Conservation (phyloP, 2,329 filamentous ascomycete species). For the Exophiala calicioides region DNA sequence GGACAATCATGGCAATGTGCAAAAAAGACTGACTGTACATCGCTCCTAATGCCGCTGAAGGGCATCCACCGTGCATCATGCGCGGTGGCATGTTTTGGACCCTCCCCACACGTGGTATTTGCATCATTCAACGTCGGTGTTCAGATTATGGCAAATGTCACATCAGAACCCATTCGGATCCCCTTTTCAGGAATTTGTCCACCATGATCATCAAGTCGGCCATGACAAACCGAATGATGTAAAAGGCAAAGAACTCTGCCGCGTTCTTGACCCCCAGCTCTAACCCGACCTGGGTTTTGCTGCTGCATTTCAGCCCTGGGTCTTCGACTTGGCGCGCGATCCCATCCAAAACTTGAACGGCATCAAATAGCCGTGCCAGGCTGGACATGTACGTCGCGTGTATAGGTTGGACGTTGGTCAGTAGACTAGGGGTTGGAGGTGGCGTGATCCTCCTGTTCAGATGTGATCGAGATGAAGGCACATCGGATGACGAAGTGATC, state of each 20-base stretch:
- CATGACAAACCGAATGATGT: constrained; percentile 92
- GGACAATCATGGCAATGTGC: too few relatives aligned
- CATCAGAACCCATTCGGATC: constrained; percentile 89
- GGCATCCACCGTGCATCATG: too few relatives aligned
- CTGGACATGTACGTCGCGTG: constrained; percentile 90
- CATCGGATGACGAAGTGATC: constrained; percentile 64
- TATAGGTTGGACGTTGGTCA: constrained; percentile 57
- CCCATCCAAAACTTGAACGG: constrained; percentile 85
- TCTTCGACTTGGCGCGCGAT: constrained; percentile 96
- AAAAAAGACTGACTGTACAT: too few relatives aligned
- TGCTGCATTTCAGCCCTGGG: constrained; percentile 85
- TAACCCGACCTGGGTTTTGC: constrained; percentile 90
- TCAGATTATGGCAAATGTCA: too few relatives aligned
- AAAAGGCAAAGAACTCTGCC: constrained; percentile 97
- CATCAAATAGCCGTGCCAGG: constrained; percentile 87
- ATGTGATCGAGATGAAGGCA: constrained; percentile 60
- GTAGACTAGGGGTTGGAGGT: constrained; percentile 64
- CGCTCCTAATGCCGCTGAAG: too few relatives aligned
- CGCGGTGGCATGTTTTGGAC: too few relatives aligned
- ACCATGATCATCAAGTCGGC: constrained; percentile 79
- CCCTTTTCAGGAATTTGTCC: constrained; percentile 96
- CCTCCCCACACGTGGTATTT: too few relatives aligned
- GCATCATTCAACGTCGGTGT: too few relatives aligned
- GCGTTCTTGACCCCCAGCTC: constrained; percentile 92
- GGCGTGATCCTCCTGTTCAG: constrained; percentile 58